Evolutionary conservation across 345 rosid genomes (phyloP), one percentile per base, ranked within the genome.

Genomic region (Psidium guajava): DNA sequence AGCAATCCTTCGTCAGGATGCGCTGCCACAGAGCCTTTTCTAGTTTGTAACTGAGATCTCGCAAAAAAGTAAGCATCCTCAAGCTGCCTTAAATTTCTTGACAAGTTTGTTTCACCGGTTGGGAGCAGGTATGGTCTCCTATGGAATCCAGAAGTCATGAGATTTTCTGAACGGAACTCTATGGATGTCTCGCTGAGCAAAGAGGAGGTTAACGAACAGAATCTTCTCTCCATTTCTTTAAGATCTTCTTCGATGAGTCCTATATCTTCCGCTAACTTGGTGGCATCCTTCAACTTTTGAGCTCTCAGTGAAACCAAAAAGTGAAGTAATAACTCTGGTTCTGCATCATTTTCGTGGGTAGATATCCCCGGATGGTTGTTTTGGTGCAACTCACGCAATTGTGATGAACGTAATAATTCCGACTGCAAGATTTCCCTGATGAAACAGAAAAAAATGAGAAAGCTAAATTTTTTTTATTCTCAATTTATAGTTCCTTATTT

Each of bases 361-460:
- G 86, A 88, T 85, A 83, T 86, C 54, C 54, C 84, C 6, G 88
- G 82, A 28, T 88, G 85, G 84, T 92, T 91, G 82, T 85, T 90
- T 40, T 84, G 36, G 49, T 86, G 84, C 85, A 82, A 64, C 77
- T 90, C 90, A 14, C 84, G 87, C 81, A 83, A 82, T 82, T 85
- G 88, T 82, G 75, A 69, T 32, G 77, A 8, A 69, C 44, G 83
- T 85, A 92, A 88, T 87, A 96, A 85, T 84, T 94, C 98, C 83
- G 95, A 96, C 88, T 91, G 95, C 49, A 93, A 87, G 89, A 96
- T 94, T 89, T 94, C 98, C 91, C 99, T 96, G 96, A 86, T 83
- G 82, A 83, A n/a, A 73, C n/a, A 40, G n/a, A 42, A 36, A 77
- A 28, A 24, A 25, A n/a, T 50, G 24, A 82, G 22, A 49, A 20